Evolutionary conservation across 768 basidiomycete species (phyloP).

Genomic region (Solioccasus polychromus): DNA sequence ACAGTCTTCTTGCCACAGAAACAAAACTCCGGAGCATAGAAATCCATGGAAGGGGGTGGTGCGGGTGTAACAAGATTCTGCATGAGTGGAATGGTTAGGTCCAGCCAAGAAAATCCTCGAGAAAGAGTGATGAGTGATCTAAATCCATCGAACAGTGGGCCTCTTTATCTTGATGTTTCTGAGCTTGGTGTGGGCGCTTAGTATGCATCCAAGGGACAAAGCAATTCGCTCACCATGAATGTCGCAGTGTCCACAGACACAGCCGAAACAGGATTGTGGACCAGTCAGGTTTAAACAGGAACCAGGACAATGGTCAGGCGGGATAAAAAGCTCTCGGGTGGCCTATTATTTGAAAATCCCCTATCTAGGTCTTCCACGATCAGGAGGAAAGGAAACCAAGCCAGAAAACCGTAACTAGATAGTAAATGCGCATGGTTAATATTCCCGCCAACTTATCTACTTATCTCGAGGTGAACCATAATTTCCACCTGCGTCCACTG

Average conservation of each 20-base stretch:
- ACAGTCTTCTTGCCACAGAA: conserved; percentile 26
- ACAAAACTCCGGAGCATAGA: conserved; percentile 16
- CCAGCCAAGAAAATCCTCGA: background rate
- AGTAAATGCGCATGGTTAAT: too few species aligned
- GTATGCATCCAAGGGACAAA: conserved; percentile 12
- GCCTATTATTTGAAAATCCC: too few species aligned
- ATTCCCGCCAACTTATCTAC: too few species aligned
- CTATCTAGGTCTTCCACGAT: too few species aligned
- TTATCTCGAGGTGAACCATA: too few species aligned
- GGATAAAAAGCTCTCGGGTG: too few species aligned
- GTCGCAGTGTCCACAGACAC: conserved; percentile 3
- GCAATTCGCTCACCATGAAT: background rate
- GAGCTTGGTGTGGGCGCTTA: conserved; percentile 9
- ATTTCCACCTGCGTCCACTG: too few species aligned
- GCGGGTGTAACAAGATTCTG: background rate
- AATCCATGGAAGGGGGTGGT: conserved; percentile 10
- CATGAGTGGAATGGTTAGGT: background rate
- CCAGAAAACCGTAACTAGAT: too few species aligned
- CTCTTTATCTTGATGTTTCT: conserved; percentile 18
- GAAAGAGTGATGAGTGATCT: background rate
- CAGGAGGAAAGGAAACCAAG: too few species aligned
- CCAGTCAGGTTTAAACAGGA: background rate
- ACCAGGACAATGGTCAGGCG: conserved; percentile 1
- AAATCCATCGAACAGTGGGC: background rate
- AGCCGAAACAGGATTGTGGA: conserved; percentile 6